Evolutionary conservation across 2,329 filamentous ascomycete species (phyloP), one percentile per base, ranked within the genome.

Genomic region (Alternaria rosae): DNA sequence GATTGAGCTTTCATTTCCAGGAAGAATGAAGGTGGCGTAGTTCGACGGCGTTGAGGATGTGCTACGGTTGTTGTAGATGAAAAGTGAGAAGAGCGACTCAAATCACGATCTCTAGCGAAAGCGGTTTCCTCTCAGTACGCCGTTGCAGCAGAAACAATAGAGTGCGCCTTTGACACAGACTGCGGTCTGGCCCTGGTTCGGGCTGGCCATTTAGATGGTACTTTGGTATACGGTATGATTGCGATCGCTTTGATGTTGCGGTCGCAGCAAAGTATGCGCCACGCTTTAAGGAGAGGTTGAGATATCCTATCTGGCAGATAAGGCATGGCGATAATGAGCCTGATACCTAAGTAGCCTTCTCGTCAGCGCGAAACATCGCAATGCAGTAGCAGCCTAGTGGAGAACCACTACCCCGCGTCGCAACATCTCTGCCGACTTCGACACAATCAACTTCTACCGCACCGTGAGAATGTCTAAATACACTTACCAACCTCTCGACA

Each of bases 1-100:
- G 32, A 38, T 17, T 10, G 32, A n/a, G 4, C 0, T 1, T n/a
- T n/a, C 6, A 2, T n/a, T 4, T 38, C 0, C 6, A n/a, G 2
- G n/a, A n/a, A 38, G 17, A 17, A 2, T 38, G n/a, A 9, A 17
- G 3, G 4, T 38, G n/a, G 35, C 35, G n/a, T n/a, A 0, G 9
- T 38, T 11, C 4, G 32, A 38, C 0, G 9, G 35, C 15, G 35
- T 38, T 38, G 1, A 2, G 15, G 15, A 0, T n/a, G 32, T n/a
- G 15, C 32, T 38, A 15, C 15, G 8, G 32, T n/a, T 38, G 15
- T 0, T 10, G 32, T n/a, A 38, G 4, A 10, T 38, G 9, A 9
- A n/a, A n/a, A 35, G 32, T 35, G 28, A 2, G 0, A 6, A 30
- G 28, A 30, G 11, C 11, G 28, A 28, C 3, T 28, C 26, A 28